Evolutionary conservation across 768 basidiomycete species (phyloP).

Genomic region (Tylopilus balloui): DNA sequence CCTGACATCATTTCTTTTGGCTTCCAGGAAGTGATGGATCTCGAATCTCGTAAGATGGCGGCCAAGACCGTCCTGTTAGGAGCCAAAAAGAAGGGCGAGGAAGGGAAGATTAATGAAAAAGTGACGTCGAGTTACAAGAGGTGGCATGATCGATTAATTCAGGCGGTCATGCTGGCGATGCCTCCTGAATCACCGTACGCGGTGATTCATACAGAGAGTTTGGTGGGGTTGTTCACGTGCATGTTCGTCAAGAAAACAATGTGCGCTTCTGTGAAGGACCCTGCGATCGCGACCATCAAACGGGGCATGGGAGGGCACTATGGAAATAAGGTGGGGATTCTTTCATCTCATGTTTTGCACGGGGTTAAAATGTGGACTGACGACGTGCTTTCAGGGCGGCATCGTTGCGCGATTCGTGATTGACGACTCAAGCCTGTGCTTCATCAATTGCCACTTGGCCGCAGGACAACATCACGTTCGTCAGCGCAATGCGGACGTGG

Average conservation of each 20-base stretch:
- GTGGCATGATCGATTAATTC: constrained; percentile 80
- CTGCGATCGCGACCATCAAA: constrained; percentile 79
- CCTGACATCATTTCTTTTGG: constrained; percentile 93
- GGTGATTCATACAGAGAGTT: constrained; percentile 78
- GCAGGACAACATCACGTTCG: constrained; percentile 84
- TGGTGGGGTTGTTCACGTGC: constrained; percentile 83
- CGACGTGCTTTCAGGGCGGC: constrained; percentile 54
- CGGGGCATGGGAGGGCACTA: constrained; percentile 90
- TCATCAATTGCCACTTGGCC: constrained; percentile 97
- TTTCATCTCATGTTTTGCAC: background rate
- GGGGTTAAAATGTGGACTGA: constrained; percentile 3
- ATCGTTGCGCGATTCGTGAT: constrained; percentile 87
- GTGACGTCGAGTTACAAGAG: constrained; percentile 82
- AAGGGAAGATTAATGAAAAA: constrained; percentile 59
- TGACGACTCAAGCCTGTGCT: constrained; percentile 89
- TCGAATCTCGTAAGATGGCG: constrained; percentile 88
- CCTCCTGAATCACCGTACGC: constrained; percentile 72
- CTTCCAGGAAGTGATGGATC: constrained; percentile 93
- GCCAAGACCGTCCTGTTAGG: constrained; percentile 88
- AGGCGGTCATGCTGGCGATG: constrained; percentile 71
- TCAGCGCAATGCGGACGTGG: constrained; percentile 81
- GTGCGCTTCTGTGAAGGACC: constrained; percentile 55
- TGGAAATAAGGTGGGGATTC: constrained; percentile 80
- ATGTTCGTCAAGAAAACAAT: constrained; percentile 71
- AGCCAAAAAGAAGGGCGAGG: constrained; percentile 57